Evolutionary conservation across 192 early-diverging fungal genomes (phyloP), one percentile per base, ranked within the genome.

Genomic region (Coemansia sp.): DNA sequence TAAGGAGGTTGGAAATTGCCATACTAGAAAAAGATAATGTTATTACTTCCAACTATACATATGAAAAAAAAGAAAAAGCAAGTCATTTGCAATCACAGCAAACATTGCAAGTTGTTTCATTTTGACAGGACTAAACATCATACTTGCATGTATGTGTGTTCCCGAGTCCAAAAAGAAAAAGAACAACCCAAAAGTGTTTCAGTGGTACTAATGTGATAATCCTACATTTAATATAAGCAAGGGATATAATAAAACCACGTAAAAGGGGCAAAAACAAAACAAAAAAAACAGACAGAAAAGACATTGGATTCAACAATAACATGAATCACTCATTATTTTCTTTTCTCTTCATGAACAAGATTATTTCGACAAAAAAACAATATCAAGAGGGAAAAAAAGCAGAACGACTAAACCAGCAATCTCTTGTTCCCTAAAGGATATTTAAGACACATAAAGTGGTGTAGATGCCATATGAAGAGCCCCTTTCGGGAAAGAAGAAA

Each of bases 181-280:
- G 32, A 4, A 32, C 32, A 32, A 32, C 32, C 32, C 32, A 32
- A 32, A 32, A 32, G 32, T 26, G 52, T 26, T 7, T 54, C 15
- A 23, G 4, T 54, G 6, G 7, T 54, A 4, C 6, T 26, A 54
- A 26, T 5, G 23, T 9, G 52, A 54, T 21, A 41, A 41, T 39
- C 57, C n/a, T 59, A 38, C 57, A 41, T 39, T 41, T 59, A 59
- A 41, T 59, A 59, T 41, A 59, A 5, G 57, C 57, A 59, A 59
- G 57, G 38, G 5, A 26, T 38, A 56, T 3, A 53, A 53, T 53
- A 23, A 32, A 32, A 32, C 32, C 32, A 32, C 32, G 32, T 32
- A 32, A 32, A 32, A 32, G 32, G 32, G 32, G 32, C 32, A 32
- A 32, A 32, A 32, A 32, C 32, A 32, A 32, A 32, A 32, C 32